A percentile compares a stretch with the other conserved stretches of the same genome.
phyloP scores from a whole-genome alignment of 169 alveolate genomes.

The Eimeria necatrix region DNA sequence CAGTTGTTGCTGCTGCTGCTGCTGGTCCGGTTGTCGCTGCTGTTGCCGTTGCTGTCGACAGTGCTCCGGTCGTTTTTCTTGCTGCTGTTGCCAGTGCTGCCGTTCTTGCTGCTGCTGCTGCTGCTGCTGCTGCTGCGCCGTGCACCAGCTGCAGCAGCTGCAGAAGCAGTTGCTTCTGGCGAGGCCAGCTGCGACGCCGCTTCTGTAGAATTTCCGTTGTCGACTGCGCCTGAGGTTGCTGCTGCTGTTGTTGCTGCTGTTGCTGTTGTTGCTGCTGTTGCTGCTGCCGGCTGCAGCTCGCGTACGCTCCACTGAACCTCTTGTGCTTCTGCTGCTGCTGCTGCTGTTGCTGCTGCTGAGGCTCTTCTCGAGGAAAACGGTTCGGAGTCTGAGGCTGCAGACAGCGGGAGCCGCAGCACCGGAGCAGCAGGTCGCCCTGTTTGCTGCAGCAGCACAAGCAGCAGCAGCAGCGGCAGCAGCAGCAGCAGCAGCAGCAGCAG shows the following conservation, averaged over 20 bases:
- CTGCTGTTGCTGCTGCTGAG: constrained; percentile 9
- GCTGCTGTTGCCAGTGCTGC: constrained; percentile 16
- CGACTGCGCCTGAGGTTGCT: background rate
- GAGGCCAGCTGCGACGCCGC: background rate
- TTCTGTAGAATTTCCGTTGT: too few relatives aligned
- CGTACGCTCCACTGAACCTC: background rate
- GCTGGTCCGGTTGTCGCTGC: background rate
- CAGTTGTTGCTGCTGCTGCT: background rate
- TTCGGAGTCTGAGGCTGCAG: background rate
- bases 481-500: constrained; percentile 47
- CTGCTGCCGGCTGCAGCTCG: background rate
- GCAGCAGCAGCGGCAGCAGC: constrained; percentile 25
- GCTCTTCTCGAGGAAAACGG: background rate
- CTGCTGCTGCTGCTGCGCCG: background rate
- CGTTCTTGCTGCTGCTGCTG: background rate
- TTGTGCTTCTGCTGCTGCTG: constrained; percentile 27
- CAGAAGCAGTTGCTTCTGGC: background rate
- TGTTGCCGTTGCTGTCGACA: background rate
- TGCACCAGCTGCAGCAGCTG: background rate
- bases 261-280: constrained; percentile 18
- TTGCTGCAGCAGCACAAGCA: constrained; percentile 31
- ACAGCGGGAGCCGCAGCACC: background rate
- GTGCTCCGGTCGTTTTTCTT: background rate
- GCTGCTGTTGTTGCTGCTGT: background rate
- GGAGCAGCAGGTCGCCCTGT: background rate